A percentile compares a stretch with the other conserved stretches of the same genome.
Conservation (phyloP, 2,329 filamentous ascomycete genomes). For the Cladosporium cucumerinum region DNA sequence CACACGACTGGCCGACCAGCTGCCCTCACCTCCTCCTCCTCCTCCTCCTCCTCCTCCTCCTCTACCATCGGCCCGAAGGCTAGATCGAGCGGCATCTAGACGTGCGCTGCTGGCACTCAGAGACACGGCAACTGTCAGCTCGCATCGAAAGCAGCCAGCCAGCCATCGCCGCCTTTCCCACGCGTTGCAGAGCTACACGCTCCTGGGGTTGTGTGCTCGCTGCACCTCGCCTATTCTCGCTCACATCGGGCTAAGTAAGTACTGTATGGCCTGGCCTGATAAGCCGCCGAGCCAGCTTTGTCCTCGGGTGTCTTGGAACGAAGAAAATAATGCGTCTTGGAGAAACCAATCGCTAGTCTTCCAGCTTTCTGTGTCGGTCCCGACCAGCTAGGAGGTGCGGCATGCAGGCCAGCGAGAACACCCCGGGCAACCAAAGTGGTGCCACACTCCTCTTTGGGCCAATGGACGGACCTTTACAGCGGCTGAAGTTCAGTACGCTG, state of each 20-base stretch:
- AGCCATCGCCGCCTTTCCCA: background rate
- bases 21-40: background rate
- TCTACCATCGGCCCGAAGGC: background rate
- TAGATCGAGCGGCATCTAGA: background rate
- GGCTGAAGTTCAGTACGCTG: background rate
- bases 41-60: no score
- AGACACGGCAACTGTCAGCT: background rate
- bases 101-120: background rate
- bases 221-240: slow-evolving; percentile 2
- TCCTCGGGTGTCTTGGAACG: background rate
- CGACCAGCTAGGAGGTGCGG: background rate
- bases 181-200: background rate
- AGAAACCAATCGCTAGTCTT: background rate
- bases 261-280: background rate
- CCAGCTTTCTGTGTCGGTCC: background rate
- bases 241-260: background rate
- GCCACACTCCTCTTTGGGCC: background rate
- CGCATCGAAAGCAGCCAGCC: background rate
- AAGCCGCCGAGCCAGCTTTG: background rate
- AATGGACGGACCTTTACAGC: background rate
- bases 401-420: background rate
- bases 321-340: background rate
- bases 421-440: background rate
- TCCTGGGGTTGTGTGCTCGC: background rate
- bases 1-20: background rate